These are phyloP conservation scores for Cystoisospora suis DNA, from an alignment of 169 alveolate species.

Conservation along the genomic window DNA sequence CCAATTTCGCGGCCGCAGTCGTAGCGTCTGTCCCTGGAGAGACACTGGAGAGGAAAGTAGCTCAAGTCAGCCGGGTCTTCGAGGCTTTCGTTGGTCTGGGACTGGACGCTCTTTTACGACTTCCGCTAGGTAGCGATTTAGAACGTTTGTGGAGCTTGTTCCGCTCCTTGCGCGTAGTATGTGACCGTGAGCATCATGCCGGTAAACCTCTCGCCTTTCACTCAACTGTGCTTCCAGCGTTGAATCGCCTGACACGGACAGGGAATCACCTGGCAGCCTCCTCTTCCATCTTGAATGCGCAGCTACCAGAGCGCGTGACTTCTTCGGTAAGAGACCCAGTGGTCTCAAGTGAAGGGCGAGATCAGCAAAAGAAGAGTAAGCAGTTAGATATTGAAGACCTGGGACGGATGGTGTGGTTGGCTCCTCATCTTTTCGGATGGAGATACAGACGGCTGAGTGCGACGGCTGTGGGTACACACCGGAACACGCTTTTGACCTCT, in stretches of 20 bases:
- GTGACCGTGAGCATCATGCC: slow-evolving; percentile 13
- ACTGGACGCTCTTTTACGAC: neutral
- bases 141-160: neutral
- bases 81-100: too few relatives aligned
- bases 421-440: slow-evolving; percentile 24
- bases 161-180: neutral
- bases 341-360: neutral
- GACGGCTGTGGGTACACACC: neutral
- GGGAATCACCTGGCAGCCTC: neutral
- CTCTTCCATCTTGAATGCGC: neutral
- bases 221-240: neutral
- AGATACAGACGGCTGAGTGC: neutral
- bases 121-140: neutral
- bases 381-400: neutral
- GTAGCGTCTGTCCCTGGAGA: too few relatives aligned
- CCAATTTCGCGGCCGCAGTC: too few relatives aligned
- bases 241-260: neutral
- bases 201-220: neutral
- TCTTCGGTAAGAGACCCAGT: neutral
- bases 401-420: slow-evolving; percentile 17
- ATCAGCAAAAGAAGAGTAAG: neutral
- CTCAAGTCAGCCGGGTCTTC: too few relatives aligned
- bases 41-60: too few relatives aligned
- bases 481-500: neutral
- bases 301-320: neutral